phyloP scores from a whole-genome alignment of 371 early-diverging fungal species.

The Dichotomocladium elegans region DNA sequence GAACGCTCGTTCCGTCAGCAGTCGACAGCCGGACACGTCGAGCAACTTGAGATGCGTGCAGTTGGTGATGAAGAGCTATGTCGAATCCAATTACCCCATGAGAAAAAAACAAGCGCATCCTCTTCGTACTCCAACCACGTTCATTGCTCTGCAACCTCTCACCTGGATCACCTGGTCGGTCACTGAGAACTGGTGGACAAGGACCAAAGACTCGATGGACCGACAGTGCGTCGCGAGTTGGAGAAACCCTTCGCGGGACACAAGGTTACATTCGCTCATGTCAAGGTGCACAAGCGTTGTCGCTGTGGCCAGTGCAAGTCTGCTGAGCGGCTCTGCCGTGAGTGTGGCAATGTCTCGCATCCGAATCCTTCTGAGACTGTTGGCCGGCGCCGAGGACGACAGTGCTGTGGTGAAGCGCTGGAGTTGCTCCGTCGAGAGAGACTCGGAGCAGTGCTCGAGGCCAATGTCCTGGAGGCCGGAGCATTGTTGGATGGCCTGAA shows the following conservation, averaged over 20 bases:
- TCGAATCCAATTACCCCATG: background rate
- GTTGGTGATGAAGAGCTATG: constrained; percentile 6
- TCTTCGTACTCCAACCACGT: background rate
- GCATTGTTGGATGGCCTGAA: constrained; percentile 28
- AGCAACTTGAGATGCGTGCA: constrained; percentile 13
- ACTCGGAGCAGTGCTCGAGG: constrained; percentile 35
- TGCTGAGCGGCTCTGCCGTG: constrained; percentile 22
- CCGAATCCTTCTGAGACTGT: constrained; percentile 18
- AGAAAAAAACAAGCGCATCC: background rate
- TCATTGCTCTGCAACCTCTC: background rate
- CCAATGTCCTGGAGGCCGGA: constrained; percentile 24
- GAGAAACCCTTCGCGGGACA: constrained; percentile 19
- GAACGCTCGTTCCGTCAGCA: constrained; percentile 19
- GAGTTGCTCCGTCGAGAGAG: constrained; percentile 19
- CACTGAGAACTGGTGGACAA: constrained; percentile 37
- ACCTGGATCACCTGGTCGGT: constrained; percentile 34
- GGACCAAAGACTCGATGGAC: constrained; percentile 14
- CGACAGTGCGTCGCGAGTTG: constrained; percentile 24
- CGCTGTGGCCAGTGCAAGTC: constrained; percentile 11
- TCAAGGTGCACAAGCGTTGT: constrained; percentile 26
- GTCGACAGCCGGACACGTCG: constrained; percentile 22
- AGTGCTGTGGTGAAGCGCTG: constrained; percentile 12
- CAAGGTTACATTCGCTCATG: constrained; percentile 36
- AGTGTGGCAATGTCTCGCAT: constrained; percentile 37
- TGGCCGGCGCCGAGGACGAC: background rate